Base-by-base conservation (phyloP, 805 yeast species). In the Phaffomyces thermotolerans region DNA sequence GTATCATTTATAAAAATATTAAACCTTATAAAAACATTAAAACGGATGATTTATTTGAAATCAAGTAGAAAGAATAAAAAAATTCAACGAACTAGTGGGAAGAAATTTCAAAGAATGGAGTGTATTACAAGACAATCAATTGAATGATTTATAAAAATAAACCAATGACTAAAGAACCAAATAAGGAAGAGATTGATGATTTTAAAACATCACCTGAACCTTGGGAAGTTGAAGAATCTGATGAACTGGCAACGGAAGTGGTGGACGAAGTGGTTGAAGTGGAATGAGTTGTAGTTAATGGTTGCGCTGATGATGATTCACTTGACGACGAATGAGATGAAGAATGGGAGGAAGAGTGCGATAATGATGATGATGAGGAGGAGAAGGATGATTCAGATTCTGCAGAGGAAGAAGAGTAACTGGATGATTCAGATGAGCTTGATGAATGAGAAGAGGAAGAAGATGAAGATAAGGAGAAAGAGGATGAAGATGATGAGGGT, bases 371-470 rank as follows among this genome's bases (percentile, higher is more conserved):
- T 17, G 37, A 23, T 2, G 41, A 15, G 8, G 39, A 25, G n/a
- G 58, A 37, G 24, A 57, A 15, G 4, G 23, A 22, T 30, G 64
- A 45, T 20, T 58, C 30, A 18, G 58, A 43, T 25, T 58, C 39
- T 12, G 62, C 34, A 10, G 31, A 29, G 17, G 39, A 29, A 8
- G 34, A 37, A 4, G 47, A 37, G 7, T 47, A 29, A 8, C 45
- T 37, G 5, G 46, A 35, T 8, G 41, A 36, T 6, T 50, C 30
- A 8, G 51, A 24, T 29, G 32, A 27, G 32, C 20, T 15, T 9
- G 51, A 44, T 5, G 51, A 38, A 12, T 43, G 18, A n/a, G 50
- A 36, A 18, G 42, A 34, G 13, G 40, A 43, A 12, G 54, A 39
- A 9, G 44, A 39, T 22, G 49, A 18, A 3, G 47, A 27, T 27